Evolutionary conservation across 306 rosid genomes (phyloP).

Genomic region (Biancaea sappan): DNA sequence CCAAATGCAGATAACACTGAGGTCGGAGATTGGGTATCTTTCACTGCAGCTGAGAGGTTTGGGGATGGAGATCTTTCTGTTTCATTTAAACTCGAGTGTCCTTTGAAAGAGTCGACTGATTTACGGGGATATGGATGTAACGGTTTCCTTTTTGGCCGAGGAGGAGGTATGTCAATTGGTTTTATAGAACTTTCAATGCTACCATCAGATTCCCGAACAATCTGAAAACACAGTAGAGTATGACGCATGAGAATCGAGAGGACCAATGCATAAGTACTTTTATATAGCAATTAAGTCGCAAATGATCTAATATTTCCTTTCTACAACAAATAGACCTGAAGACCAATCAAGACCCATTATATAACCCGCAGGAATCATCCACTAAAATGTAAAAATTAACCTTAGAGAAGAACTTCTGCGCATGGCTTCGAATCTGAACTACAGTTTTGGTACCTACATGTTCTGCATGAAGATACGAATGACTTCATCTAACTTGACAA

Average conservation of each 20-base stretch:
- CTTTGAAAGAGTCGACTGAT: slow-evolving; percentile 48
- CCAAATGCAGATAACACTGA: slow-evolving; percentile 63
- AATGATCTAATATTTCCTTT: slow-evolving; percentile 19
- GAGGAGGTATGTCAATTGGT: slow-evolving; percentile 89
- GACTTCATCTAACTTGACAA: slow-evolving; percentile 38
- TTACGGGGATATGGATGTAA: slow-evolving; percentile 95
- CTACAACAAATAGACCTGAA: background rate
- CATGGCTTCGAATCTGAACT: slow-evolving; percentile 99
- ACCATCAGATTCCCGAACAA: slow-evolving; percentile 65
- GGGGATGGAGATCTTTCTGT: slow-evolving; percentile 65
- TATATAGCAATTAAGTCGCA: background rate
- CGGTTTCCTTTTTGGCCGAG: slow-evolving; percentile 94
- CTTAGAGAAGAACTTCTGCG: slow-evolving; percentile 99
- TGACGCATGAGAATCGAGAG: slow-evolving; percentile 15
- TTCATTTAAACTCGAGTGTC: slow-evolving; percentile 39
- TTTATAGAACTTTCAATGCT: slow-evolving; percentile 57
- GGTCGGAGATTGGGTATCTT: slow-evolving; percentile 71
- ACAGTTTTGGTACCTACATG: slow-evolving; percentile 97
- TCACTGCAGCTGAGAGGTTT: slow-evolving; percentile 48
- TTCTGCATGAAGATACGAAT: slow-evolving; percentile 65
- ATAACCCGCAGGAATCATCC: background rate
- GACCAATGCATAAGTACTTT: background rate
- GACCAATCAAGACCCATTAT: slow-evolving; percentile 14
- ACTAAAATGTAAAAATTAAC: slow-evolving; percentile 43
- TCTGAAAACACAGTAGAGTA: slow-evolving; percentile 51